These are phyloP conservation scores for Cinnamomum micranthum DNA, from an alignment of 164 flowering plant species.

Conservation along the genomic window DNA sequence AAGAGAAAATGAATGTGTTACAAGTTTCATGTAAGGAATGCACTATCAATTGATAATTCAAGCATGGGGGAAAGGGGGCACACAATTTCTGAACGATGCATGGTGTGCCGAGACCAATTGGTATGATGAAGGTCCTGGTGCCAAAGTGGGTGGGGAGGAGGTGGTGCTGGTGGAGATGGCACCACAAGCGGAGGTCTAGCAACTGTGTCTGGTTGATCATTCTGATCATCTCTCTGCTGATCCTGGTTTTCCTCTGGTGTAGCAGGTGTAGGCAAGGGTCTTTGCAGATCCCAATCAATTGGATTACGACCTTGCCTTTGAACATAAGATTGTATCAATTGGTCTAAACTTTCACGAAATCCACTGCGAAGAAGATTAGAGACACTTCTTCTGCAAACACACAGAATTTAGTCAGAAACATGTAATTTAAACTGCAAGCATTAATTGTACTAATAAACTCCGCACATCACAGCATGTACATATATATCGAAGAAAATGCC, in stretches of 20 bases:
- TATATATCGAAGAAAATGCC: neutral
- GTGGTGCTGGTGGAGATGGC: slow-evolving; percentile 42
- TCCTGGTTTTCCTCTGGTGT: slow-evolving; percentile 44
- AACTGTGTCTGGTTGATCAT: slow-evolving; percentile 30
- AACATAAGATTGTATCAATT: slow-evolving; percentile 75
- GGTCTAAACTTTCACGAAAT: slow-evolving; percentile 82
- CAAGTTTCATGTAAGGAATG: neutral
- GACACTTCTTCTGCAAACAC: slow-evolving; percentile 74
- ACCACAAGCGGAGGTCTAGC: slow-evolving; percentile 31
- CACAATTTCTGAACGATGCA: slow-evolving; percentile 65
- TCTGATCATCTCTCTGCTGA: slow-evolving; percentile 43
- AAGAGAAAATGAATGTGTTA: too few relatives aligned
- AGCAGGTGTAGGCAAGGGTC: slow-evolving; percentile 28
- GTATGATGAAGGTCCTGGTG: slow-evolving; percentile 44
- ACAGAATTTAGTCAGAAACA: neutral
- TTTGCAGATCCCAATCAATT: slow-evolving; percentile 61
- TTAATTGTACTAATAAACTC: neutral
- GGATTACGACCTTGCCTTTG: slow-evolving; percentile 71
- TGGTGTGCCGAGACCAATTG: slow-evolving; percentile 47
- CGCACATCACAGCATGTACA: neutral
- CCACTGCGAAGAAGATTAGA: slow-evolving; percentile 88
- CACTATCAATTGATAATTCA: neutral
- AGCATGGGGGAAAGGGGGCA: slow-evolving; percentile 13
- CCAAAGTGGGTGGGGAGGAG: slow-evolving; percentile 53
- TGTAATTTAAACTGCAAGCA: neutral